Conservation (phyloP, 1,284 basidiomycete species). For the Leccinum insolens region DNA sequence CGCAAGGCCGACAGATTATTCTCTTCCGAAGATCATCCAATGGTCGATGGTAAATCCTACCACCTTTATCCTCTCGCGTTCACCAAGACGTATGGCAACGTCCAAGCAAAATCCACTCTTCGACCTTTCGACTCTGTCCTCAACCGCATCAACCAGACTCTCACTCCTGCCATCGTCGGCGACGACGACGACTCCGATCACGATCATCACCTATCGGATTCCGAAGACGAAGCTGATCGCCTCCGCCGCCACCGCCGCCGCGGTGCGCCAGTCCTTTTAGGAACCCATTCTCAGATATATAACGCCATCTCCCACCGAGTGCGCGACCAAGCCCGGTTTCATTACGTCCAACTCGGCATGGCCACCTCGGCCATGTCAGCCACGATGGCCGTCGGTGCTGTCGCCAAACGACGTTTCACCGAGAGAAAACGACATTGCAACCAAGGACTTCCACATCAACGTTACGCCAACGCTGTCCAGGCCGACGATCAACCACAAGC, state of each 20-base stretch:
- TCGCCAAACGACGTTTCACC: not conserved
- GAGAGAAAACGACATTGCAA: not conserved
- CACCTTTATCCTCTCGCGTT: conserved; percentile 7
- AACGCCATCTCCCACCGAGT: not conserved
- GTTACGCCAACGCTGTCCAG: not conserved
- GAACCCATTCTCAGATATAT: not conserved
- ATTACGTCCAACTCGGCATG: not conserved
- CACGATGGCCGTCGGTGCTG: not conserved
- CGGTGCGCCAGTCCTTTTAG: not conserved
- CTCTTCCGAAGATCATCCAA: not conserved
- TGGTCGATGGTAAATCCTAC: not conserved
- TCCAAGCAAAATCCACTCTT: not conserved
- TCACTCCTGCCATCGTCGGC: not conserved
- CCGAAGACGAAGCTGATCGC: not conserved
- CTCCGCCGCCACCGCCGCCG: not conserved
- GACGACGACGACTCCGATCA: not conserved
- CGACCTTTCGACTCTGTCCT: not conserved
- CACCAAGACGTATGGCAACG: not conserved
- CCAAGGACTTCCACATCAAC: not conserved
- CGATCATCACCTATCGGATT: not conserved
- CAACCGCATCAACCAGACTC: not conserved
- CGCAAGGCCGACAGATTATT: not conserved
- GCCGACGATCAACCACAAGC: not conserved
- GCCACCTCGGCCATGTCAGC: not conserved
- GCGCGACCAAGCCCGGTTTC: not conserved